Conservation (phyloP, 1,284 basidiomycete species). For the Rhodotorula sp. region DNA sequence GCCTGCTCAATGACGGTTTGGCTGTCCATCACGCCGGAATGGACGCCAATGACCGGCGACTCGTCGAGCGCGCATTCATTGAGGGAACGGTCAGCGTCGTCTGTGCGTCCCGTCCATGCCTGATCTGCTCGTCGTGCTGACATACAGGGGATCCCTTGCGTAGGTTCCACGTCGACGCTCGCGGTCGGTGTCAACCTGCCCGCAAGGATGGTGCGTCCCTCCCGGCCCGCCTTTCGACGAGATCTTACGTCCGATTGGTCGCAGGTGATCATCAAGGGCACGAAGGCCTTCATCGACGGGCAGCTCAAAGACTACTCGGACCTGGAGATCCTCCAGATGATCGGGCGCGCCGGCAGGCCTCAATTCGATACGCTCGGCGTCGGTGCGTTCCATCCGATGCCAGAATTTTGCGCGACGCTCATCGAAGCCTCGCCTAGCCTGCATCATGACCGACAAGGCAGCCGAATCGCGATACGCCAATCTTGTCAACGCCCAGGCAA, state of each 20-base stretch:
- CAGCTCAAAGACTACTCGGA: conserved; percentile 70
- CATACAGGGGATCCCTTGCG: background rate
- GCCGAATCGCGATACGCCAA: conserved; percentile 66
- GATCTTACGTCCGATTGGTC: conserved; percentile 53
- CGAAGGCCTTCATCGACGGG: conserved; percentile 57
- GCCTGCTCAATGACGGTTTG: conserved; percentile 57
- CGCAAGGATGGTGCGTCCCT: conserved; percentile 39
- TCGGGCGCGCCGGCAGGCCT: conserved; percentile 72
- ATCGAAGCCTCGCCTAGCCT: conserved; percentile 63
- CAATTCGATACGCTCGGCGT: conserved; percentile 68
- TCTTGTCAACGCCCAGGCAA: conserved; percentile 38
- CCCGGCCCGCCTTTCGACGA: background rate
- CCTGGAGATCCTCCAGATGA: conserved; percentile 69
- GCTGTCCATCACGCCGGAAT: conserved; percentile 86
- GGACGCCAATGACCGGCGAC: conserved; percentile 64
- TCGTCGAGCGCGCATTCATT: conserved; percentile 68
- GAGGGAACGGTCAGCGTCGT: conserved; percentile 65
- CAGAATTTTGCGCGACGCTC: no score
- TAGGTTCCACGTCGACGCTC: conserved; percentile 60
- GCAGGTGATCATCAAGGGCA: conserved; percentile 73
- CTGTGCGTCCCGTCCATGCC: conserved; percentile 55
- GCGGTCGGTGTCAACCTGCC: conserved; percentile 81
- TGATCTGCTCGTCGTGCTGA: background rate
- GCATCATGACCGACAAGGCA: conserved; percentile 74
- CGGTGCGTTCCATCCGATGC: conserved; percentile 12